Percentiles rank a stretch among this genome's conserved stretches.
These are phyloP conservation scores for Vavraia culicis DNA, from an alignment of 371 early-diverging fungal genomes.

Conservation along the genomic window DNA sequence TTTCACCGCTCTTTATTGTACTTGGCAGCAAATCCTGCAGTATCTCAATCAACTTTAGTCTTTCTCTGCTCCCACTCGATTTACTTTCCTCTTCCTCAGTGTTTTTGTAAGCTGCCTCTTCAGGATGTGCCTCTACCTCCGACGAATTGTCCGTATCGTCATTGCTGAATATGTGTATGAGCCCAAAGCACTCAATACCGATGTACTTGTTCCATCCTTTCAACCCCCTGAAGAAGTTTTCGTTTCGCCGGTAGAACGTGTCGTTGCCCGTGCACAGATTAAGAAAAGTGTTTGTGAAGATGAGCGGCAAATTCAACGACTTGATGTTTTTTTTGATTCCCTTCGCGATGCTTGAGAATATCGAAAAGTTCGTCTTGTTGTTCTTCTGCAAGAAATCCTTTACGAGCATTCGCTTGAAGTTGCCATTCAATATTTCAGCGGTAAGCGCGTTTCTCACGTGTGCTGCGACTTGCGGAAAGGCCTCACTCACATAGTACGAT, in stretches of 20 bases:
- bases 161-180: slow-evolving; percentile 59
- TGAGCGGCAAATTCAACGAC: slow-evolving; percentile 49
- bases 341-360: slow-evolving; percentile 21
- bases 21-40: slow-evolving; percentile 13
- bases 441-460: no score
- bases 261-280: slow-evolving; percentile 90
- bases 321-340: slow-evolving; percentile 21
- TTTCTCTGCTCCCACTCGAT: slow-evolving; percentile 87
- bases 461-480: no score
- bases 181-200: slow-evolving; percentile 87
- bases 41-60: slow-evolving; percentile 75
- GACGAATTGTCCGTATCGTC: slow-evolving; percentile 25
- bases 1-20: slow-evolving; percentile 16
- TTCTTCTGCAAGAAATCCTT: slow-evolving; percentile 19
- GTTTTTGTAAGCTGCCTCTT: slow-evolving; percentile 11
- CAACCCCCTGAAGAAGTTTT: slow-evolving; percentile 82
- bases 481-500: no score
- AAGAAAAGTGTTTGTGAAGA: slow-evolving; percentile 90
- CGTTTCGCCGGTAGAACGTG: slow-evolving; percentile 75
- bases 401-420: slow-evolving; percentile 18
- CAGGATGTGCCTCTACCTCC: slow-evolving; percentile 32
- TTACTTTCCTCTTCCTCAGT: slow-evolving; percentile 48
- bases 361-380: slow-evolving; percentile 20
- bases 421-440: no score
- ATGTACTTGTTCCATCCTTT: slow-evolving; percentile 95